Evolutionary conservation across 768 basidiomycete species (phyloP), one percentile per base, ranked within the genome.

Genomic region (Tylopilus rubrobrunneus): DNA sequence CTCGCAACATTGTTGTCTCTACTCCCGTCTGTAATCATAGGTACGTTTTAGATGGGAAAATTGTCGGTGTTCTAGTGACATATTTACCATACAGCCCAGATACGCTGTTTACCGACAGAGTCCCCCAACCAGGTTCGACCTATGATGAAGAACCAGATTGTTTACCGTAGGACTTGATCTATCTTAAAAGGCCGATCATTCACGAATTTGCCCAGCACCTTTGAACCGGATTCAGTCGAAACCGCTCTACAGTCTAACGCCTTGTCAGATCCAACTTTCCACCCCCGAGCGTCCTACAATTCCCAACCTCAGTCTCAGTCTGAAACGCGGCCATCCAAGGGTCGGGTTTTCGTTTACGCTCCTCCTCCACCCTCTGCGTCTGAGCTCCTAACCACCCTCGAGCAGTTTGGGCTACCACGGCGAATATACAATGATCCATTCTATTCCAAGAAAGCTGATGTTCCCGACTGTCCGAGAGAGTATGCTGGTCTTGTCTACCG

Each of bases 401-500:
- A 77, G 31, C 62, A 66, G 0, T 70, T 80, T 58, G 77, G 76
- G 21, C 66, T 89, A 7, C 79, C 83, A 5, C 71, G 65, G 44
- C 84, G 81, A 59, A 67, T 88, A 23, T 95, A 97, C 69, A 82
- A 78, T 43, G 73, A 80, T n/a, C 89, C 95, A 0, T 86, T 80
- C 69, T 99, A 92, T 64, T 92, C 90, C 7, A 80, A 81, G 48
- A 75, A 77, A 23, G 59, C 61, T 5, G 96, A 98, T 65, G 78
- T 85, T 0, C 87, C 92, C 1, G 76, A 77, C 31, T 70, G 73
- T n/a, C 71, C 85, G 3, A 78, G 83, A 61, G 87, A 92, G 71
- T 94, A 86, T 67, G 92, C 84, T 21, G 94, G 93, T 0, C 68
- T 90, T 1, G 62, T 80, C n/a, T 95, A 87, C 67, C 74, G 75